Base-by-base conservation (phyloP, 257 asterid species). In the Solanum neorickii region DNA sequence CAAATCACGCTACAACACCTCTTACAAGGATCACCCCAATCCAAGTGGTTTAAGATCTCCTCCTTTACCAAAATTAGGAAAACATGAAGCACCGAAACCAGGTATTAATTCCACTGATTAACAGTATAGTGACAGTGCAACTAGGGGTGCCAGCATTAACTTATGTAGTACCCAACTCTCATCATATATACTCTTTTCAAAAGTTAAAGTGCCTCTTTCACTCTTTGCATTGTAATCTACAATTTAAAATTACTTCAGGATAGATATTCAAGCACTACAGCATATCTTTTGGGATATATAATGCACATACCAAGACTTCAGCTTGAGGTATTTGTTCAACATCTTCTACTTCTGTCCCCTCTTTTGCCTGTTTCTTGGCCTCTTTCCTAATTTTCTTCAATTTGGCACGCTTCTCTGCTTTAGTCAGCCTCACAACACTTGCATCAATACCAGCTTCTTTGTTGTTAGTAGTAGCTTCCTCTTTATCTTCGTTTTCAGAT, bases 301-400 rank as follows among this genome's bases (percentile, higher is more conserved):
- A 49, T 49, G 85, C 70, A 82, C 89, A 59, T 87, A 97, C 99
- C 98, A 97, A 70, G 52, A 94, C 98, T 62, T 93, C 94, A 56
- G 94, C 98, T 86, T 94, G 99, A 87, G 99, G 90, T 47, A 91
- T 88, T 89, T 92, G 93, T 83, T 87, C 89, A 90, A 87, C 93
- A 87, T 92, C 95, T 89, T 96, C 92, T 46, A 52, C 77, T 86
- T 87, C 83, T 68, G 89, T 78, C 31, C 33, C 86, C 33, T 89
- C 98, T 88, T 94, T 97, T 4, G 89, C 89, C 90, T 93, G 98
- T 88, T 92, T 95, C 93, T 94, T 97, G 9, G 98, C 98, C 90
- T 96, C 99, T 89, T 93, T 97, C 92, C 96, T 93, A 89, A 80
- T 83, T 90, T 93, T 97, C 90, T 97, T 97, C 29, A 70, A 35